Evolutionary conservation across 1,139 yeast genomes (phyloP), one percentile per base, ranked within the genome.

Genomic region (Debaryomyces psychrophilus): DNA sequence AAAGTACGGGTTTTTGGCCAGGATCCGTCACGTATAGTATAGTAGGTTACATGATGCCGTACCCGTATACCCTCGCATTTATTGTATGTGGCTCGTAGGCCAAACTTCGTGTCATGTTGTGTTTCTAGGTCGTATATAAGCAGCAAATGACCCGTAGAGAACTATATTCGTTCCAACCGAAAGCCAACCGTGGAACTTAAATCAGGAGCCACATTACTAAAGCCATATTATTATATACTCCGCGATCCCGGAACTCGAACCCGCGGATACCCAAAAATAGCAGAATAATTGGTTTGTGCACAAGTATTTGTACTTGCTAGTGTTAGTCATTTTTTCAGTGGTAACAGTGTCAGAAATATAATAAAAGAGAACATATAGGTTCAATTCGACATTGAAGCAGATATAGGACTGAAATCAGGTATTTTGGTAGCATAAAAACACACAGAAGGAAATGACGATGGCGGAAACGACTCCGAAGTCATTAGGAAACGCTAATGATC

Each of bases 391-490:
- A 26, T n/a, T 17, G n/a, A 14, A 8, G 18, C 28, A 17, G 25
- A 8, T 26, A 14, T 15, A 37, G 14, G 31, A 15, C 23, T 37
- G 18, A 9, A 37, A 37, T 17, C 23, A 25, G 23, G 40, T 25
- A 18, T 14, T 26, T 15, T n/a, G 12, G 43, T 7, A 39, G 28
- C 17, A 14, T 7, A 31, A 8, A 20, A 31, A 31, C 14, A 23
- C 20, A 33, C 25, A 12, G 23, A 14, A 12, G 17, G 17, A 12
- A 14, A 34, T 35, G 39, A 35, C 44, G 18, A 41, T 35, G 39
- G 44, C 41, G 25, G 41, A 38, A 38, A 38, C 20, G n/a, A 38
- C 35, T 14, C 14, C 34, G 27, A 38, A 38, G 28, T 27, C 27
- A 28, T 38, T 27, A 9, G 28, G 17, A 17, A 14, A 29, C 26